Base-by-base conservation (phyloP, 2,329 filamentous ascomycete genomes). In the Colletotrichum sansevieriae region DNA sequence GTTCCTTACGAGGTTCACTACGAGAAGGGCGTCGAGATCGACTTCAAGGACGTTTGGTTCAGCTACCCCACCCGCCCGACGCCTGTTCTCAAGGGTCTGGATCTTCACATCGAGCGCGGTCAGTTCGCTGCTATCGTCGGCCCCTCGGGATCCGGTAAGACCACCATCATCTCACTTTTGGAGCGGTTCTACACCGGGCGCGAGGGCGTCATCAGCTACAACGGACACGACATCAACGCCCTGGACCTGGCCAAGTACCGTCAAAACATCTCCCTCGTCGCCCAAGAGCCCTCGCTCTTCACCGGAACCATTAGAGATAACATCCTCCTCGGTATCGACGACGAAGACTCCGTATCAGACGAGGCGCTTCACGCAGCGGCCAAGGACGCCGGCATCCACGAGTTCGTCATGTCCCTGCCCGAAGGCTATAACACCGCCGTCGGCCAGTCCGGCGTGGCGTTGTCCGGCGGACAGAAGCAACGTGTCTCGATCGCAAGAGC, bases 121-220 rank as follows among this genome's bases (percentile, higher is more conserved):
- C 88, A 92, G 74, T 93, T 92, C 74, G 89, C 87, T 0, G 91
- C 90, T 1, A 82, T 93, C 2, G 91, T 93, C 4, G 91, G 91
- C 1, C 85, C 90, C 0, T 91, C 88, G 0, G 73, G 59, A 11
- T 71, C 70, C 13, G 76, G 76, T 5, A 78, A 78, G 61, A 76
- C 73, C 1, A 77, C 75, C 3, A 71, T 76, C 8, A 73, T 78
- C 13, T 73, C 74, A 2, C 72, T 78, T 0, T 63, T 78, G 1
- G 74, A 77, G 62, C 71, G 74, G 20, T 76, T 76, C 58, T 76
- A 76, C 47, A 64, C 71, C 47, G 52, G 62, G 8, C 51, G 37
- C 0, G 72, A 73, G 0, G 80, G 80, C 11, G 51, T 60, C 12
- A 69, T 82, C 13, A 64, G 65, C 5, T 72, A 73, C 43, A 76